These are phyloP conservation scores for Coemansia sp. DNA, from an alignment of 192 early-diverging fungal genomes.

Conservation along the genomic window DNA sequence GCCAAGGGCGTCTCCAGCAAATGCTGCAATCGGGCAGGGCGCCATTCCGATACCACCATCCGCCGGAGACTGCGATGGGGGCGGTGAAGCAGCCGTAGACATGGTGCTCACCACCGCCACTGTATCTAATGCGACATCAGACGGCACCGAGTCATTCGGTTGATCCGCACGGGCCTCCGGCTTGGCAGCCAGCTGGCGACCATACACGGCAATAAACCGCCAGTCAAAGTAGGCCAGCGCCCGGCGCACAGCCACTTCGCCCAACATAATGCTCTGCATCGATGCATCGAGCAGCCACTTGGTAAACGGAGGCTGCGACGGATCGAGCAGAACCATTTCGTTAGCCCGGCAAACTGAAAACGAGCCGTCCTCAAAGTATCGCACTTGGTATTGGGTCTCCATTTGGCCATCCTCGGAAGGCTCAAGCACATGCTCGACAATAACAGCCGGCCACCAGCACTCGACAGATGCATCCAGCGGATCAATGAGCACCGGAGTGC, in stretches of 20 bases:
- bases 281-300: constrained; percentile 4
- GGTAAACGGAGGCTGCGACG: constrained; percentile 2
- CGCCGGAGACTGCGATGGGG: background rate
- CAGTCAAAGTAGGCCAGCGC: constrained; percentile 51
- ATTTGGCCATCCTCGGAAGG: background rate
- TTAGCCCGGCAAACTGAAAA: constrained; percentile 28
- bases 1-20: background rate
- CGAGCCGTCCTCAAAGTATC: constrained; percentile 50
- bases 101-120: background rate
- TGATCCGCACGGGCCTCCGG: background rate
- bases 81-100: background rate
- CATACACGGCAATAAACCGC: constrained; percentile 21
- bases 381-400: constrained; percentile 23
- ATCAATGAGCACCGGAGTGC: constrained; percentile 49
- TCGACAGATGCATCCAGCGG: constrained; percentile 21
- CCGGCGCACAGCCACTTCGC: constrained; percentile 29
- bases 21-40: background rate
- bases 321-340: constrained; percentile 37
- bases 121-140: background rate
- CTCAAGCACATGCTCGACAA: constrained; percentile 18
- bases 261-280: background rate
- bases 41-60: background rate
- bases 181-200: background rate
- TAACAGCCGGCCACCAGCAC: constrained; percentile 49
- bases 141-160: background rate